Evolutionary conservation across 2,329 filamentous ascomycete genomes (phyloP), one percentile per base, ranked within the genome.

Genomic region (Fusarium gaditjirri): DNA sequence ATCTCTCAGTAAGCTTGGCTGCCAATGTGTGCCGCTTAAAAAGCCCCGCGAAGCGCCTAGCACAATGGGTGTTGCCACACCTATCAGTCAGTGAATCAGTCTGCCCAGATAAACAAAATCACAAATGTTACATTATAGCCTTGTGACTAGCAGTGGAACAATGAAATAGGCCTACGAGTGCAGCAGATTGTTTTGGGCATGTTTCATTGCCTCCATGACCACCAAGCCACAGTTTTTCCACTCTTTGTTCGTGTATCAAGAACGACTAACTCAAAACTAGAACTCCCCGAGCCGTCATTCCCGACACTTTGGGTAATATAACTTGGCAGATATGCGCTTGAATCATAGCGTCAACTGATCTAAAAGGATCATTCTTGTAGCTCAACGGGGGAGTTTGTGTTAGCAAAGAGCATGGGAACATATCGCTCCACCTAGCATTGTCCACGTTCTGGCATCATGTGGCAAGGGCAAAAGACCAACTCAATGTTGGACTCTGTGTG

Each of bases 11-110:
- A 21, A 25, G 63, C 64, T 61, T 14, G 43, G 43, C 33, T 14
- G 33, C 49, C 46, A 41, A 25, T 52, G 57, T 52, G 57, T 63
- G 47, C 54, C 49, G 53, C 63, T 49, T 43, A 60, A 67, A 67
- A 67, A 43, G 65, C 65, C 65, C 65, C 65, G 65, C 65, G 65
- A 68, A 50, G 63, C 56, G 65, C 65, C 65, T 68, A 53, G 33
- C 49, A 50, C 33, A 39, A 39, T 39, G 10, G 14, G 33, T 50
- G 35, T 52, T 46, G 61, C 64, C 41, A 56, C 54, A 36, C 54
- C n/a, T 36, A 29, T 29, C 23, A 33, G 49, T 43, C 49, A 52
- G 53, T 62, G 27, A 67, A 63, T 52, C 42, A 68, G 49, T 31
- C 65, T 52, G 39, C 39, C 35, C 29, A 53, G n/a, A 36, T 47